Evolutionary conservation across 371 early-diverging fungal genomes (phyloP), one percentile per base, ranked within the genome.

Genomic region (Mycotypha africana): DNA sequence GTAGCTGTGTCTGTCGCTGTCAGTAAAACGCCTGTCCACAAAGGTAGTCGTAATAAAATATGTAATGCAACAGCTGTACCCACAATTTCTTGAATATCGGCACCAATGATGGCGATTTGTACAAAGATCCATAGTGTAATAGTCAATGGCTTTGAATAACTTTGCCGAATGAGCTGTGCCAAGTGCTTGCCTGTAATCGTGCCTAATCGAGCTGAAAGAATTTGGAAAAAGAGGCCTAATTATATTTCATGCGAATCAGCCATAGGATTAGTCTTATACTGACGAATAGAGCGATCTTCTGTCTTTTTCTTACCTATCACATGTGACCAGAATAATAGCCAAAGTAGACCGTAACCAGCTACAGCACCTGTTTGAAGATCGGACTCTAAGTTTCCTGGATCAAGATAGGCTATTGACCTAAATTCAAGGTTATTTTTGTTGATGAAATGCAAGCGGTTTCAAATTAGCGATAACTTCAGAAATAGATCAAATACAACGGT

Each of bases 61-160:
- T 82, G 73, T 32, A 88, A 52, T 22, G 85, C 86, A n/a, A 86
- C 81, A 2, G 88, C 86, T 8, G 85, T 84, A n/a, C 88, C 88
- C 16, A 88, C 76, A 23, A 86, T 83, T 56, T 88, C 86, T 37
- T 79, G 72, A 32, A 86, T 77, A 56, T 88, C 88, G 0, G 80
- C 73, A 2, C 83, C 85, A 35, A 88, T 82, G 35, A 88, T 84
- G 20, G 86, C 88, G n/a, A 81, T 44, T 49, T 88, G 87, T 12
- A 77, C 74, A 52, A 83, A 74, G 14, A 65, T 28, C 79, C 82
- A 88, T 14, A 86, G 51, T 25, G 69, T 55, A 2, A 57, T 31
- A 0, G 77, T 62, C 38, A 79, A 44, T 5, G 53, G 53, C 23
- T 57, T 58, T 31, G 78, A 71, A 43, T 82, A 85, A 28, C 70